These are phyloP conservation scores for Trypanosoma mega DNA, from an alignment of 208 protist species.

Conservation along the genomic window DNA sequence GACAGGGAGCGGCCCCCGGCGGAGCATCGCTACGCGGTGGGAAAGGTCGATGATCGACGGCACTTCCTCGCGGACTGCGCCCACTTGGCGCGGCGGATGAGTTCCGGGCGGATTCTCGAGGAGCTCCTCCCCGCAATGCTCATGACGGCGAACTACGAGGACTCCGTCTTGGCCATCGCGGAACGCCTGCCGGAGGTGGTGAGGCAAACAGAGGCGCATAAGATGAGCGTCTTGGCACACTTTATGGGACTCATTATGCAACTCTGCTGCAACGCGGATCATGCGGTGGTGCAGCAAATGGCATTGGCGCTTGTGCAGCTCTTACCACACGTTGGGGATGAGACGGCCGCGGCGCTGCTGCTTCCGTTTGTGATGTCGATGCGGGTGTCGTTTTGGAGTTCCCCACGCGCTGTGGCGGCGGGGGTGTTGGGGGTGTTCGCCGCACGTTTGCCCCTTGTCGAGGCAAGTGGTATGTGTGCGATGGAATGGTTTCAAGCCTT, in stretches of 20 bases:
- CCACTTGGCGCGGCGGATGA: conserved; percentile 46
- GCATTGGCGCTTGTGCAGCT: conserved; percentile 39
- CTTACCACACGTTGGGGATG: conserved; percentile 32
- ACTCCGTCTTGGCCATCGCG: conserved; percentile 54
- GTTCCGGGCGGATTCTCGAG: conserved; percentile 46
- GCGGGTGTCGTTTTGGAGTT: conserved; percentile 64
- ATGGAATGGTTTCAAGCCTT: conserved; percentile 66
- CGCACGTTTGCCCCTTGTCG: conserved; percentile 38
- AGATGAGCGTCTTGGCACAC: conserved; percentile 42
- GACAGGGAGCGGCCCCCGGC: conserved; percentile 34
- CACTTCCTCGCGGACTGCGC: conserved; percentile 53
- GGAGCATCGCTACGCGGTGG: conserved; percentile 17
- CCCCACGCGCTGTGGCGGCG: conserved; percentile 63
- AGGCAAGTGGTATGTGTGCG: conserved; percentile 44
- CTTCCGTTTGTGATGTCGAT: conserved; percentile 66
- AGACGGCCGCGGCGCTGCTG: conserved; percentile 41
- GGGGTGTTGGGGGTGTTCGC: conserved; percentile 57
- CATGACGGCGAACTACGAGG: conserved; percentile 51
- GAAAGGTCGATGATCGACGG: conserved; percentile 44
- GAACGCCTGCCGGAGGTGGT: conserved; percentile 52
- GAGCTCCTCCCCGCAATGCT: conserved; percentile 64
- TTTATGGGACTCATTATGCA: conserved; percentile 80
- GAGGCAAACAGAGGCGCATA: conserved; percentile 29
- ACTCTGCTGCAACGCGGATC: conserved; percentile 60
- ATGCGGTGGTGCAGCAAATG: conserved; percentile 38